A percentile compares a stretch with the other conserved stretches of the same genome.
phyloP scores from a whole-genome alignment of 2,329 filamentous ascomycete species.

The Bipolaris oryzae region DNA sequence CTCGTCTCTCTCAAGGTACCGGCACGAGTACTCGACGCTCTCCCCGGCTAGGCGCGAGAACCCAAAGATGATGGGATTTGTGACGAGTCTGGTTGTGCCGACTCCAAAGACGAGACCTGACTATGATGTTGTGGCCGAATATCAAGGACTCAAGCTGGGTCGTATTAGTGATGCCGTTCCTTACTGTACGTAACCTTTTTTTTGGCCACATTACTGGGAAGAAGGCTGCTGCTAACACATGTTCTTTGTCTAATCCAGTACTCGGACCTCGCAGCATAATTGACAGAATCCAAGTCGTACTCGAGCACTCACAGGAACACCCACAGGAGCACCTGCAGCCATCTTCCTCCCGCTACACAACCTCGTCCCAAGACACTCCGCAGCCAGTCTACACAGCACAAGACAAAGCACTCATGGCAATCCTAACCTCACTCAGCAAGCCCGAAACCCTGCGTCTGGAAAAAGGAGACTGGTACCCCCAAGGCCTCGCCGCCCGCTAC shows the following conservation, averaged over 20 bases:
- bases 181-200: constrained; percentile 4
- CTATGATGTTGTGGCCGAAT: constrained; percentile 4
- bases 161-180: constrained; percentile 9
- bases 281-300: constrained; percentile 4
- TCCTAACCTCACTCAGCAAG: constrained; percentile 1
- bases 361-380: neutral
- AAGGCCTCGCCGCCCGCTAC: constrained; percentile 3
- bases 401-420: constrained; percentile 8
- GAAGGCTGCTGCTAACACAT: neutral
- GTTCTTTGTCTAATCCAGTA: neutral
- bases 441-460: neutral
- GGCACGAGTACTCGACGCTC: neutral
- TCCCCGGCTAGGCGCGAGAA: constrained; percentile 1
- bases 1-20: neutral
- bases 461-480: constrained; percentile 6
- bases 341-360: neutral
- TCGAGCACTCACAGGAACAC: neutral
- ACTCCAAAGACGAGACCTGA: neutral
- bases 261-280: constrained; percentile 5
- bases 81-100: neutral
- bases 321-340: neutral
- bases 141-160: constrained; percentile 6
- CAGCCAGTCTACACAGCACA: neutral
- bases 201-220: neutral
- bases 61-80: neutral